These are phyloP conservation scores for Conringia planisiliqua DNA, from an alignment of 345 rosid genomes.

Conservation along the genomic window DNA sequence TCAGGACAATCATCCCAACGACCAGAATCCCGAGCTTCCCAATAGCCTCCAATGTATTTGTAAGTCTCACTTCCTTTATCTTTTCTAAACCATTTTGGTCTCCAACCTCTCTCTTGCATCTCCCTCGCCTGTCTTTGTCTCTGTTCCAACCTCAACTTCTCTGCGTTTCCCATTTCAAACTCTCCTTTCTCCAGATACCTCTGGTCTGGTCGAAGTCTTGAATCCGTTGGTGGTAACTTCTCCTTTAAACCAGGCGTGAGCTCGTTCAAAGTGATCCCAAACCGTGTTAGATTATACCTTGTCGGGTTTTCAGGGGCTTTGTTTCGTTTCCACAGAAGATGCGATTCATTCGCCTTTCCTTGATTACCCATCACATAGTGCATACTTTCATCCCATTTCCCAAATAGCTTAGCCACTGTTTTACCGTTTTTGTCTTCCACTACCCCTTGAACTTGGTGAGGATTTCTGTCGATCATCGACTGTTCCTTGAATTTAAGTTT, in stretches of 20 bases:
- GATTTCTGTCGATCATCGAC: no score
- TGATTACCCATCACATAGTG: conserved; percentile 64
- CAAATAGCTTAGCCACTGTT: conserved; percentile 73
- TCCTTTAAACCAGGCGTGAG: conserved; percentile 85
- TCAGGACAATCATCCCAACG: conserved; percentile 83
- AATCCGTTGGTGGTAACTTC: conserved; percentile 91
- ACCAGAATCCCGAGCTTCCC: conserved; percentile 67
- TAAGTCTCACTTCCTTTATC: conserved; percentile 57
- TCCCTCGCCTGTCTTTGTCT: conserved; percentile 92
- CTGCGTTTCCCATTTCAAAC: conserved; percentile 91
- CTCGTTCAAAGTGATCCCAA: conserved; percentile 82
- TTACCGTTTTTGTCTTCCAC: conserved; percentile 71
- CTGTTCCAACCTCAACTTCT: conserved; percentile 87
- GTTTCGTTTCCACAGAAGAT: conserved; percentile 71
- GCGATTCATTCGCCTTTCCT: conserved; percentile 27
- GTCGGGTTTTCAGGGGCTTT: conserved; percentile 66
- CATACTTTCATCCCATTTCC: conserved; percentile 98
- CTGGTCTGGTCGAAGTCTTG: conserved; percentile 95
- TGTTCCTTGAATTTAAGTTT: no score
- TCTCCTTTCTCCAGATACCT: conserved; percentile 82
- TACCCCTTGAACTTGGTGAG: conserved; percentile 47
- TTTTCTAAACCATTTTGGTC: conserved; percentile 82
- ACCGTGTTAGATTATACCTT: conserved; percentile 79
- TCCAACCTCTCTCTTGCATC: conserved; percentile 99
- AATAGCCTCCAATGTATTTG: conserved; percentile 70